Evolutionary conservation across 305 asterid species (phyloP), one percentile per base, ranked within the genome.

Genomic region (Withania somnifera): DNA sequence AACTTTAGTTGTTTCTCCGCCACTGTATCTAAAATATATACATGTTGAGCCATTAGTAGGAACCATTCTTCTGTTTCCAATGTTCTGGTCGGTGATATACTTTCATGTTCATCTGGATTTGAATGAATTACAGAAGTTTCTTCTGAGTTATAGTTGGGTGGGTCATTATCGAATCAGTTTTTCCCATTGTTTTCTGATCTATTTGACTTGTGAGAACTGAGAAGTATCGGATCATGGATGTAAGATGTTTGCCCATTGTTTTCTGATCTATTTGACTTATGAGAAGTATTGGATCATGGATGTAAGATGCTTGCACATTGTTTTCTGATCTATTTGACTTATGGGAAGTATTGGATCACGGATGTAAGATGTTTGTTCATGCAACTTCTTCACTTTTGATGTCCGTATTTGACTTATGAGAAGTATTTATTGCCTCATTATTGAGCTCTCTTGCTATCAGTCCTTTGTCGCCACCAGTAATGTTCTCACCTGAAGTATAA

Each of bases 61-160:
- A 17, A 67, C 11, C 58, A 14, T 36, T 66, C 76, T 36, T 66
- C 76, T 36, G 38, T 45, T 69, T 45, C 38, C 78, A 1, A 26
- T 24, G 13, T 24, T 11, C 68, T 60, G 19, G 38, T 71, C 45
- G 78, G 78, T 69, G 19, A 40, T 2, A 69, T 20, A 40, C 36
- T 69, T 69, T 40, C 20, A 13, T 69, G 78, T 20, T 56, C 56
- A 42, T 69, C 8, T 69, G 57, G 19, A 54, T 47, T 77, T 38
- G 34, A 73, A 78, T 20, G 32, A 84, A 52, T 32, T 40, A 82
- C 75, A 84, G 47, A 78, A 30, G 64, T 42, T 52, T 45, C 78
- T 36, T 69, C 24, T 64, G 84, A 78, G 77, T 57, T 24, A 36
- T n/a, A 45, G 5, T 50, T 76, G 20, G 84, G 82, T 84, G 60